Conservation (phyloP, 345 rosid genomes). For the Clarkia xantiana region DNA sequence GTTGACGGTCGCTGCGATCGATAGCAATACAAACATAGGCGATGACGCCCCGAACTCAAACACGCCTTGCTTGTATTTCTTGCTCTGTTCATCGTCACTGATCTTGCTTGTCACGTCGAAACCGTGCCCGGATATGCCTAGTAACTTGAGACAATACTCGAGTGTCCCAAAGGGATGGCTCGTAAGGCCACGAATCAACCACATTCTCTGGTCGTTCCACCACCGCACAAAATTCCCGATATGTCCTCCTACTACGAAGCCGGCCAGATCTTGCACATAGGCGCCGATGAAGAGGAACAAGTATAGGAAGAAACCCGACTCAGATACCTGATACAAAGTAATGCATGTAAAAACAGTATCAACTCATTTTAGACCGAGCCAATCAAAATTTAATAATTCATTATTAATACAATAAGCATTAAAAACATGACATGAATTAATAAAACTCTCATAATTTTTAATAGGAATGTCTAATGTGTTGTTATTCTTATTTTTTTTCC, state of each 20-base stretch:
- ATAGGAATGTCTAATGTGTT: too few species aligned
- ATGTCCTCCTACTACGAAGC: neutral
- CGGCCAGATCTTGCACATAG: slow-evolving; percentile 3
- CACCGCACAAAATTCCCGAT: slow-evolving; percentile 1
- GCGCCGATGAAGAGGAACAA: slow-evolving; percentile 17
- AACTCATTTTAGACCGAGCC: too few species aligned
- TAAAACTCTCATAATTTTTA: too few species aligned
- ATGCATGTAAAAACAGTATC: too few species aligned
- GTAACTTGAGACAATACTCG: slow-evolving; percentile 18
- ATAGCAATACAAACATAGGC: slow-evolving; percentile 8
- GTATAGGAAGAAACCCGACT: slow-evolving; percentile 49
- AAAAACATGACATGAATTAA: too few species aligned
- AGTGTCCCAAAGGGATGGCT: neutral
- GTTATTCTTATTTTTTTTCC: too few species aligned
- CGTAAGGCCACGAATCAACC: slow-evolving; percentile 11
- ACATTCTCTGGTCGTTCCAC: slow-evolving; percentile 40
- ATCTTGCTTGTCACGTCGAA: slow-evolving; percentile 57
- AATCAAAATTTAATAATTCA: too few species aligned
- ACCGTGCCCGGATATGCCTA: slow-evolving; percentile 30
- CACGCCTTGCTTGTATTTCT: slow-evolving; percentile 8
- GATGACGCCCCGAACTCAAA: slow-evolving; percentile 8
- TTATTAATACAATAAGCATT: too few species aligned
- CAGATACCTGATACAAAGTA: too few species aligned
- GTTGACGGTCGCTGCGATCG: slow-evolving; percentile 1
- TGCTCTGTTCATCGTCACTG: slow-evolving; percentile 23